phyloP scores from a whole-genome alignment of 139 green algal genomes.

The Tetraselmis striata region DNA sequence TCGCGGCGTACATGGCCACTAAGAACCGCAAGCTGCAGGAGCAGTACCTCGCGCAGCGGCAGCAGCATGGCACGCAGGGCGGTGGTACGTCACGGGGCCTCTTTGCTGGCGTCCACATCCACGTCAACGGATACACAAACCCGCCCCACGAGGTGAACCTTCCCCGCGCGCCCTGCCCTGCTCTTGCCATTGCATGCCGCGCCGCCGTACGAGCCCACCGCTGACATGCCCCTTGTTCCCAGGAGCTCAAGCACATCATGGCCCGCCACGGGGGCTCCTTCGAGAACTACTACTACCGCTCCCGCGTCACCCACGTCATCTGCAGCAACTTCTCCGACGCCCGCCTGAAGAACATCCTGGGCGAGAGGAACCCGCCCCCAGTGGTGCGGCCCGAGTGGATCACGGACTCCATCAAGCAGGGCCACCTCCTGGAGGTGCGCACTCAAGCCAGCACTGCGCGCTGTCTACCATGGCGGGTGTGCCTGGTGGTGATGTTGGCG shows the following conservation, averaged over 20 bases:
- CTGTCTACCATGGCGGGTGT: too few species aligned
- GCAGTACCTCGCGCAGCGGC: conserved; percentile 39
- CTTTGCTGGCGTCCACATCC: conserved; percentile 77
- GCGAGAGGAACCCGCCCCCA: conserved; percentile 47
- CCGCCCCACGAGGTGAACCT: conserved; percentile 60
- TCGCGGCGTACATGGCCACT: conserved; percentile 39
- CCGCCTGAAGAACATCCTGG: conserved; percentile 59
- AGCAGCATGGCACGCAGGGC: conserved; percentile 17
- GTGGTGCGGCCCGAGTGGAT: conserved; percentile 77
- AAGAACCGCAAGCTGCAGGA: conserved; percentile 69
- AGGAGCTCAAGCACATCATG: conserved; percentile 92
- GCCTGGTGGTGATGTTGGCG: background rate
- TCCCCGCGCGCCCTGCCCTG: background rate
- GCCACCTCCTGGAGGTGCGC: conserved; percentile 52
- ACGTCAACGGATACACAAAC: conserved; percentile 81
- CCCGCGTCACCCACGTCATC: conserved; percentile 84
- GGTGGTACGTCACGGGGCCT: conserved; percentile 30
- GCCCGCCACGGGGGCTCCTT: conserved; percentile 78
- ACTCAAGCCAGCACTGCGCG: background rate
- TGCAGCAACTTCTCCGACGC: conserved; percentile 82
- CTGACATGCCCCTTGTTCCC: conserved; percentile 2
- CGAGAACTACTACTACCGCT: conserved; percentile 69
- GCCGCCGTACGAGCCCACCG: too few species aligned
- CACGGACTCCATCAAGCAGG: conserved; percentile 51
- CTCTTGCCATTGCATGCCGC: background rate